phyloP scores from a whole-genome alignment of 345 rosid species.

The Fremontodendron californicum region DNA sequence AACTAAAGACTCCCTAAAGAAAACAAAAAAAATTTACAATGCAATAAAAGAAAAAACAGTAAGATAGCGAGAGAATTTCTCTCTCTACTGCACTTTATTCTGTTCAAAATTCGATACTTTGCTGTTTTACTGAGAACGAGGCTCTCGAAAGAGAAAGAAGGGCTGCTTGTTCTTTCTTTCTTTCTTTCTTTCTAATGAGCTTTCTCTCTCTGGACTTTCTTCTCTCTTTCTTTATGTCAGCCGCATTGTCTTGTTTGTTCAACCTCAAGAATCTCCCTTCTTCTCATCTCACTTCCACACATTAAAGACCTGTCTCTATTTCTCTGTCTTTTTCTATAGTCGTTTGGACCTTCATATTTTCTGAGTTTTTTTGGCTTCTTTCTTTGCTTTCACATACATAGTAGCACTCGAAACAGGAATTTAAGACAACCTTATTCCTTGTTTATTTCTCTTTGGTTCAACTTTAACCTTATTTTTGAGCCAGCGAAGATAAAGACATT shows the following conservation, averaged over 20 bases:
- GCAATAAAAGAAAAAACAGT: neutral
- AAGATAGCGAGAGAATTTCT: constrained; percentile 26
- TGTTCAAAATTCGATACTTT: constrained; percentile 66
- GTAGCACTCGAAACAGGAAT: constrained; percentile 21
- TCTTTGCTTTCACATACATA: constrained; percentile 21
- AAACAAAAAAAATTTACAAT: neutral
- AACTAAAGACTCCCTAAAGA: neutral
- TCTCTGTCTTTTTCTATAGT: constrained; percentile 28
- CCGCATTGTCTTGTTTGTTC: constrained; percentile 78
- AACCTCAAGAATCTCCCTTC: constrained; percentile 64
- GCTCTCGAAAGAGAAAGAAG: constrained; percentile 40
- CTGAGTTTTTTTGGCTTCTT: constrained; percentile 28
- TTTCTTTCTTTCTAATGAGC: neutral
- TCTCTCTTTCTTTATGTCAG: constrained; percentile 32
- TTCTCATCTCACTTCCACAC: constrained; percentile 64
- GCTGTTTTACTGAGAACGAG: constrained; percentile 74
- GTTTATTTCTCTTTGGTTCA: constrained; percentile 14
- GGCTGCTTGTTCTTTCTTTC: neutral
- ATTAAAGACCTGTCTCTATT: constrained; percentile 30
- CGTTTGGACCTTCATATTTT: constrained; percentile 24
- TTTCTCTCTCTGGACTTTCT: constrained; percentile 29
- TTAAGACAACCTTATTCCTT: constrained; percentile 23
- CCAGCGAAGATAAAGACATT: neutral
- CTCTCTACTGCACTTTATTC: constrained; percentile 60
- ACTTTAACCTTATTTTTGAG: neutral